Conservation (phyloP, 2,329 filamentous ascomycete genomes). For the Sporothrix brasiliensis region DNA sequence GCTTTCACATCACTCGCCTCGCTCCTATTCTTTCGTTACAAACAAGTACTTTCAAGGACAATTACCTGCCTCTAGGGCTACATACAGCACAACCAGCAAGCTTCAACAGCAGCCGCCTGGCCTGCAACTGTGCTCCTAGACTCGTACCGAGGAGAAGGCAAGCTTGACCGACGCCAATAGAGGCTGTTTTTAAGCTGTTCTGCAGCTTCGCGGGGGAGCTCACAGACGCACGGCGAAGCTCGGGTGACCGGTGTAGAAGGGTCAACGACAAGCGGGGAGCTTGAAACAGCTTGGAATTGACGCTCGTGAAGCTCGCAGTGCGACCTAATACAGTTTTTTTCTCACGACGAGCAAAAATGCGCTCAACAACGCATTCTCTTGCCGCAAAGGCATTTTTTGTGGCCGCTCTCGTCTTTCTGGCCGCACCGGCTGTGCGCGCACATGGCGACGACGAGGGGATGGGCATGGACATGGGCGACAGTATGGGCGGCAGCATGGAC, state of each 20-base stretch:
- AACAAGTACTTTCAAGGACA: neutral
- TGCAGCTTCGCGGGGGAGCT: constrained; percentile 26
- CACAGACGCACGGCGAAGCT: constrained; percentile 20
- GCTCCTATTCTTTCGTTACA: neutral
- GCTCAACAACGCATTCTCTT: constrained; percentile 31
- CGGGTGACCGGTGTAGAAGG: constrained; percentile 19
- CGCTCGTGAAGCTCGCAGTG: constrained; percentile 11
- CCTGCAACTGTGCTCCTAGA: neutral
- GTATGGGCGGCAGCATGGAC: constrained; percentile 12
- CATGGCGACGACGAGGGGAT: constrained; percentile 41
- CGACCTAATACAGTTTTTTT: neutral
- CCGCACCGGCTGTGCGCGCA: constrained; percentile 40
- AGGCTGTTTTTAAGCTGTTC: constrained; percentile 7
- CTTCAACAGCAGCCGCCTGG: neutral
- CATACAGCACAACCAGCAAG: constrained; percentile 1
- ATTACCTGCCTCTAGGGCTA: neutral
- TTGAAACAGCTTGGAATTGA: constrained; percentile 11
- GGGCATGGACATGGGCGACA: constrained; percentile 37
- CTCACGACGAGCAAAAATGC: constrained; percentile 26
- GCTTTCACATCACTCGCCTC: neutral
- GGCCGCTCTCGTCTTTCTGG: constrained; percentile 38
- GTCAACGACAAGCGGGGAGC: neutral
- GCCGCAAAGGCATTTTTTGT: constrained; percentile 34
- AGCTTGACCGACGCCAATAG: neutral
- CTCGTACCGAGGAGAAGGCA: neutral